Evolutionary conservation across 2,329 filamentous ascomycete species (phyloP), one percentile per base, ranked within the genome.

Genomic region (Chalara sp.): DNA sequence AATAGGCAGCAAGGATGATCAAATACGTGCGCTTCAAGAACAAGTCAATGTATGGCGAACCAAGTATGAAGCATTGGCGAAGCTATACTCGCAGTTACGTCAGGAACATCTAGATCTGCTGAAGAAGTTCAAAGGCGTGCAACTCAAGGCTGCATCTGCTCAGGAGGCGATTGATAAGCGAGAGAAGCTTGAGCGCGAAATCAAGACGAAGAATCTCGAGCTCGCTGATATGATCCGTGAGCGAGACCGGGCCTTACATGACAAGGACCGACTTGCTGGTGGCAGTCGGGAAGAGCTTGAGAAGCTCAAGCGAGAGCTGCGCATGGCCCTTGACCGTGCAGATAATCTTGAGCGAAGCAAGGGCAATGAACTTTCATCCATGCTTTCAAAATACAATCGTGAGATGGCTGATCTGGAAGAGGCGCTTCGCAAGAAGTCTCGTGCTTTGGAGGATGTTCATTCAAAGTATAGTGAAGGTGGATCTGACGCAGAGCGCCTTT

Each of bases 201-300:
- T 99, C 67, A 99, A 99, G 80, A 96, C 92, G 32, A 99, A 99
- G 80, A 99, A 99, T 66, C 75, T 99, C n/a, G 93, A 99, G 69
- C 73, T 99, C 55, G 93, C 93, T 32, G 90, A 97, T 67, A 97
- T 99, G 93, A 99, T 99, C 58, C 83, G 93, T 42, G 93, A 99
- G 72, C 81, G 93, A 60, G 93, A 99, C 65, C 83, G 93, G 57
- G 93, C 93, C 32, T 72, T 96, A 48, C 89, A 97, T 64, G 93
- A 99, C 56, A 89, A 91, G 67, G 93, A 99, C 65, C 83, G 93
- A 50, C 73, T 86, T n/a, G 81, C 76, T 47, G 93, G 93, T 46
- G 87, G 83, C 49, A 91, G 91, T 69, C 91, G 89, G 64, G 93
- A 99, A 52, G 93, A 99, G 67, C 63, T 96, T 8, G 93, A 99